Conservation (phyloP, 2,329 filamentous ascomycete genomes). For the Furcasterigmium sp. region DNA sequence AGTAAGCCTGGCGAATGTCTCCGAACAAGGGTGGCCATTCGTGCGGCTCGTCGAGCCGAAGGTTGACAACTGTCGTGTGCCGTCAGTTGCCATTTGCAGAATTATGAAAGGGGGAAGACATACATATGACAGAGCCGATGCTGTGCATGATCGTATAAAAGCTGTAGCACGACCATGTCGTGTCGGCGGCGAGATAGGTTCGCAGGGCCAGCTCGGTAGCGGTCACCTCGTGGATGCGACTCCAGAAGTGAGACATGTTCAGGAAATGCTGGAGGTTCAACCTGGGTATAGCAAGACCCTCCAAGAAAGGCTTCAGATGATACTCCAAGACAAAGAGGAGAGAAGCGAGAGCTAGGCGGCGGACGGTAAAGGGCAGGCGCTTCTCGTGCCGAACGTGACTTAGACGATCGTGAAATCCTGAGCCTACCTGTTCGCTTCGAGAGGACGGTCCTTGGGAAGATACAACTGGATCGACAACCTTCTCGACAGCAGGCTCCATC, state of each 20-base stretch:
- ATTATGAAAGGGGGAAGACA: neutral
- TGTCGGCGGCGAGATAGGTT: slow-evolving; percentile 4
- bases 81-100: neutral
- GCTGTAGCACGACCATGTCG: slow-evolving; percentile 7
- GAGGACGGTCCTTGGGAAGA: too few relatives aligned
- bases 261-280: neutral
- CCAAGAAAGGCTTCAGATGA: neutral
- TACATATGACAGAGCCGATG: neutral
- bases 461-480: too few relatives aligned
- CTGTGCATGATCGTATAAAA: slow-evolving; percentile 6
- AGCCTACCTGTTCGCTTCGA: neutral
- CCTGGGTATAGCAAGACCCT: neutral
- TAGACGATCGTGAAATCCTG: neutral
- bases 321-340: neutral
- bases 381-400: neutral
- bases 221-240: slow-evolving; percentile 2
- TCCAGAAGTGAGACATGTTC: slow-evolving; percentile 3
- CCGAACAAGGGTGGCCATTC: slow-evolving; percentile 15
- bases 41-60: slow-evolving; percentile 9
- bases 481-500: too few relatives aligned
- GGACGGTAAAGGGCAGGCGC: neutral
- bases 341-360: neutral
- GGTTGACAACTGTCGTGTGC: neutral
- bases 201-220: slow-evolving; percentile 3
- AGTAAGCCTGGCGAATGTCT: slow-evolving; percentile 11